Base-by-base conservation (phyloP, 2,329 filamentous ascomycete genomes). In the Neonectria coccinea region DNA sequence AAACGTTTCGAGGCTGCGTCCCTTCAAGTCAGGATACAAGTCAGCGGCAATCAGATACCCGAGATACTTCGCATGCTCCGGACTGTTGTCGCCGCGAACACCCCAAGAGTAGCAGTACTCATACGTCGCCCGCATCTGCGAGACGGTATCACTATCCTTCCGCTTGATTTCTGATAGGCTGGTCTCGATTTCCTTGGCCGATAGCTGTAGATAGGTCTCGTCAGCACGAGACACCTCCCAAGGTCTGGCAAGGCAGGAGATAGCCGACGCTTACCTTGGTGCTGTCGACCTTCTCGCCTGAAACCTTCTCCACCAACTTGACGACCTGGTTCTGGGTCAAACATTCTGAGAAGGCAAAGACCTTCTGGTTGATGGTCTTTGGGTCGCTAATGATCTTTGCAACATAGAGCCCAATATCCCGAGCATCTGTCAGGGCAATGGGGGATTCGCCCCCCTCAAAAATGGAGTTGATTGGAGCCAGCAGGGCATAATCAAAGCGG, bases 31-130 rank as follows among this genome's bases (percentile, higher is more conserved):
- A 3, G 85, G 85, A 70, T 87, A 88, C 20, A 88, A 75, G 18
- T 87, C 82, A 66, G 82, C 82, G 27, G 78, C 79, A 57, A 81
- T 77, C 18, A 87, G 64, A 70, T 88, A 87, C 2, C 85, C 85
- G 8, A 88, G 76, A 66, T 87, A 88, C 58, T 79, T 78, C 11
- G 86, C 86, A 66, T 82, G 79, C 57, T 85, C 82, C 0, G 82
- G 83, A 12, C 77, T 83, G 71, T 87, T 87, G 66, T 89, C 86
- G 1, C 81, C 83, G 2, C 85, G 79, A n/a, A 25, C 16, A 41
- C 39, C 39, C 39, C 39, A 41, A 8, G 16, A 41, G 12, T 41
- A n/a, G 3, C 5, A 41, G 39, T 41, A 41, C 39, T 41, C 39
- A n/a, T n/a, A 18, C 7, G 1, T n/a, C 3, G 39, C 39, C 8